Base-by-base conservation (phyloP, 176 grass and related monocot species). In the Eragrostis nindensis region DNA sequence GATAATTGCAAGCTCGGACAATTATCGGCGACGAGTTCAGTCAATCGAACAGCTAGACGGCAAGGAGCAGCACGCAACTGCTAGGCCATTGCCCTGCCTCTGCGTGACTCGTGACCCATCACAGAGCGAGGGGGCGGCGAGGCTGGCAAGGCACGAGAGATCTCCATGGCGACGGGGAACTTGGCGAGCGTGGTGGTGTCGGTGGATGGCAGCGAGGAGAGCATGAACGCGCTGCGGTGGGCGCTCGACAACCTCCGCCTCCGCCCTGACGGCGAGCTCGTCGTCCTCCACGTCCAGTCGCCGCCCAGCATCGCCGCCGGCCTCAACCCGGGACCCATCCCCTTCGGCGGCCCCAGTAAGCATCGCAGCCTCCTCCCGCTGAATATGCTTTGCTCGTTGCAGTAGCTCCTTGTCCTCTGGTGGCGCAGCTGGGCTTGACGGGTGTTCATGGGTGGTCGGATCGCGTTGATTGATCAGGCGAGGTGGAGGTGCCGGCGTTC, bases 201-300 rank as follows among this genome's bases (percentile, higher is more conserved):
- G 21, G 95, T 98, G 43, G 95, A 98, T 75, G 88, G 95, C 88
- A 98, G 92, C 86, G 95, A 95, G 86, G 92, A 91, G 86, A 98
- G 95, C 87, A 95, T 98, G 95, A 90, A 89, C 41, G 90, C 90
- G 42, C 90, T 98, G 80, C 86, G 83, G 7, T 98, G 95, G 95
- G 95, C 90, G 39, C 92, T 95, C 46, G 70, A 91, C 73, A 98
- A 94, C 90, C 88, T 98, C 53, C 83, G 88, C 74, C 92, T 93
- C 63, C 78, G 86, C 29, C 85, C 85, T 66, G 89, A 89, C 79
- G 90, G 90, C 80, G 86, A 59, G 9, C 64, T 98, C 46, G 62
- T 93, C 78, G 92, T 91, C 36, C 95, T 98, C 81, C 95, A 98
- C 73, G 92, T 89, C 66, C 95, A 98, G 79, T 8, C 90, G 43